These are phyloP conservation scores for Aspergillus quadrilineatus DNA, from an alignment of 2,329 filamentous ascomycete genomes.

Conservation along the genomic window DNA sequence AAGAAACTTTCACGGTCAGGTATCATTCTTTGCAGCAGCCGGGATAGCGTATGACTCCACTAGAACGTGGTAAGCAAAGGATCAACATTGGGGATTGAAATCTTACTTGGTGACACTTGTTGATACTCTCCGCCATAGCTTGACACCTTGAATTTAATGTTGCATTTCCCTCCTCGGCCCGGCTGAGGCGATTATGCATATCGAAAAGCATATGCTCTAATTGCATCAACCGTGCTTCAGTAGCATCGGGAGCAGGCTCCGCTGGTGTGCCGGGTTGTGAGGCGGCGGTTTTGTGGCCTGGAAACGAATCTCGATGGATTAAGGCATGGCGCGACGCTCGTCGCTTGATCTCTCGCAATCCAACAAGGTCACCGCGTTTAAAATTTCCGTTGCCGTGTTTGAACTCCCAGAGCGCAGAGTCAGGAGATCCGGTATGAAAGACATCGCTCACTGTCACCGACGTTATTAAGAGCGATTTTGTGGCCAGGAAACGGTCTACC, in stretches of 20 bases:
- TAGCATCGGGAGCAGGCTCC: constrained; percentile 75
- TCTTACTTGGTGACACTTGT: constrained; percentile 66
- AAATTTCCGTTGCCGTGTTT: constrained; percentile 98
- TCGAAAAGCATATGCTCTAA: constrained; percentile 85
- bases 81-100: neutral
- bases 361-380: constrained; percentile 88
- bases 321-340: constrained; percentile 88
- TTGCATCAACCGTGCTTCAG: constrained; percentile 70
- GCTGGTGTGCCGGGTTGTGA: constrained; percentile 83
- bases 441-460: constrained; percentile 79
- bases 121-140: constrained; percentile 75
- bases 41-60: constrained; percentile 82
- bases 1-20: constrained; percentile 73
- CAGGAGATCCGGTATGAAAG: constrained; percentile 90
- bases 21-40: constrained; percentile 69
- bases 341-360: constrained; percentile 91
- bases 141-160: constrained; percentile 80
- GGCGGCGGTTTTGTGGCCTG: constrained; percentile 68
- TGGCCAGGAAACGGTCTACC: constrained; percentile 53
- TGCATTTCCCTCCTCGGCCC: constrained; percentile 79
- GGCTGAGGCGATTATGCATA: constrained; percentile 69
- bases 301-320: constrained; percentile 88
- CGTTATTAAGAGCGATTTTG: constrained; percentile 9
- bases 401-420: constrained; percentile 96
- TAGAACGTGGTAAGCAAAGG: constrained; percentile 35